phyloP scores from a whole-genome alignment of 345 rosid genomes.

The Cardamine chenopodiifolia region DNA sequence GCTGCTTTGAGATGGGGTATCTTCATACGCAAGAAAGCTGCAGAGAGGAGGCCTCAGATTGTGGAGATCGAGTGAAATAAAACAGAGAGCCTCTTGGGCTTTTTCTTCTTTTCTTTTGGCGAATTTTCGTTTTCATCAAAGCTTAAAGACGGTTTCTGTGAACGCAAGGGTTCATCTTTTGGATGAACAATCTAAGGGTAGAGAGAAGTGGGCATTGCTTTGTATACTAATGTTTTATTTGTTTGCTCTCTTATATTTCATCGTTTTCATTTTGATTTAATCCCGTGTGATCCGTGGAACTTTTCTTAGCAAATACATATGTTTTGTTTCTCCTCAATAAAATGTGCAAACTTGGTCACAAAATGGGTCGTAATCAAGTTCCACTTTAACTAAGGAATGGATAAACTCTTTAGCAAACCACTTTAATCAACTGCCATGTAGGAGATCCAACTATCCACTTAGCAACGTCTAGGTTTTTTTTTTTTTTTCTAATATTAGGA shows the following conservation, averaged over 20 bases:
- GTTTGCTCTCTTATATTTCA: constrained; percentile 9
- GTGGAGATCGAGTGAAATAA: constrained; percentile 65
- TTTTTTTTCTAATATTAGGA: too few relatives aligned
- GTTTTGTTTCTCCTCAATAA: too few relatives aligned
- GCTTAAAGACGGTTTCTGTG: constrained; percentile 8
- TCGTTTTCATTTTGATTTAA: neutral
- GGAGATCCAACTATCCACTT: too few relatives aligned
- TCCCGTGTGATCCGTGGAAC: too few relatives aligned
- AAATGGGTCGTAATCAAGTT: too few relatives aligned
- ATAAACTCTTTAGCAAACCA: too few relatives aligned
- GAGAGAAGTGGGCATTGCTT: constrained; percentile 20
- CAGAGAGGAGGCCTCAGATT: constrained; percentile 84
- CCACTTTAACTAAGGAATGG: too few relatives aligned
- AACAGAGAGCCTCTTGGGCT: neutral
- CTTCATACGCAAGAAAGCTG: constrained; percentile 90
- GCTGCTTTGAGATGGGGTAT: constrained; percentile 97
- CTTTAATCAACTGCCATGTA: too few relatives aligned
- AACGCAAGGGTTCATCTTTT: constrained; percentile 32
- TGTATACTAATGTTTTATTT: constrained; percentile 20
- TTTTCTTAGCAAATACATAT: too few relatives aligned
- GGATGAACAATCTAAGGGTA: constrained; percentile 37
- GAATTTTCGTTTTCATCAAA: neutral
- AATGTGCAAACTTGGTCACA: too few relatives aligned
- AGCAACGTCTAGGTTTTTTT: too few relatives aligned
- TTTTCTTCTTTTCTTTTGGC: neutral